Evolutionary conservation across 2,329 filamentous ascomycete genomes (phyloP), one percentile per base, ranked within the genome.

Genomic region (Pseudocercospora musae): DNA sequence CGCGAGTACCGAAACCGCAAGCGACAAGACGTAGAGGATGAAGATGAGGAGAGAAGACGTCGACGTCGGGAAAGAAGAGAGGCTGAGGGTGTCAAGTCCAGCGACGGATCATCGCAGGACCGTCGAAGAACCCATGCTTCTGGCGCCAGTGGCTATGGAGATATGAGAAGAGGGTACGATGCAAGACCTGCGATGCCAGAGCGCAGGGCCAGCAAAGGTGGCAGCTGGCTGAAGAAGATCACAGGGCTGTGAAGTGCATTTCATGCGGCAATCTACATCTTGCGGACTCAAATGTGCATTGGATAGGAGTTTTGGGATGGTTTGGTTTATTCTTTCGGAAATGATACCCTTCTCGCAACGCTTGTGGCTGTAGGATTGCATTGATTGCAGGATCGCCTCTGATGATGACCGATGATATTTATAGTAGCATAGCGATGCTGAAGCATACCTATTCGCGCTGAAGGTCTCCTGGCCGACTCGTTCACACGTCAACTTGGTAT

Each of bases 171-270:
- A 69, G 70, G 74, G 54, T 79, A 74, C 71, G 78, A 80, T 69
- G 78, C 75, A 11, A 66, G 78, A 60, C 77, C 77, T 4, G 76
- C 74, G 15, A 68, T 71, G 18, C 72, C 70, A 21, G 67, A 64
- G 42, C 56, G 66, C 18, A 68, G 58, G 8, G 66, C 66, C 40
- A 67, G 72, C 31, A 74, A 71, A n/a, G 79, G 78, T 71, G 73
- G 77, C 60, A 79, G 78, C 64, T 80, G 78, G 78, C 76, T 81
- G 37, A 80, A 81, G 76, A 81, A 80, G 74, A 77, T 81, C 57
- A 69, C 71, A 40, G 71, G 72, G n/a, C 54, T 68, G 15, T 64
- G 37, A 54, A 5, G 15, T 27, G 48, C 10, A n/a, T 40, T 25
- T 31, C 1, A 50, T 8, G 4, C 1, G n/a, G 46, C 18, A 50